Conservation (phyloP, 1,139 yeast genomes). For the Casaregolazyma lundiana region DNA sequence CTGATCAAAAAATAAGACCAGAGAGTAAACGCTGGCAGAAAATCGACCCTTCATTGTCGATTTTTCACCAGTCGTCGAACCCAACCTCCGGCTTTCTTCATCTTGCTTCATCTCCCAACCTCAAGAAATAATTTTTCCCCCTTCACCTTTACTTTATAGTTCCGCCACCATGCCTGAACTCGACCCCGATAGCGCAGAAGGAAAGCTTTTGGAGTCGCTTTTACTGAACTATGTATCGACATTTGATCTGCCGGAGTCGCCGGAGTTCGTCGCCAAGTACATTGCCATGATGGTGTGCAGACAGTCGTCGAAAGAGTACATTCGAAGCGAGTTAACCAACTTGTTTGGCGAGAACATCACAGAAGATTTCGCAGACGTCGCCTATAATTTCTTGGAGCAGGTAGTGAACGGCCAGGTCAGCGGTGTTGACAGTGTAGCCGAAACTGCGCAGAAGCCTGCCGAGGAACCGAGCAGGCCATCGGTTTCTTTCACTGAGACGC, state of each 20-base stretch:
- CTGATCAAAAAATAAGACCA: too few relatives aligned
- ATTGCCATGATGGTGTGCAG: constrained; percentile 69
- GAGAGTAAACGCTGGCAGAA: too few relatives aligned
- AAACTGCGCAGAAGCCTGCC: neutral
- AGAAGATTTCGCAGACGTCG: constrained; percentile 42
- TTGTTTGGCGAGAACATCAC: constrained; percentile 63
- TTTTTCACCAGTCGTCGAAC: neutral
- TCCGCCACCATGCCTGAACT: constrained; percentile 7
- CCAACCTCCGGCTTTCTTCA: too few relatives aligned
- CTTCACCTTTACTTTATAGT: neutral
- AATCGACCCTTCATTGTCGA: neutral
- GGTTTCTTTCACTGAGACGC: constrained; percentile 3
- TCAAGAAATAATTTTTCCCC: neutral
- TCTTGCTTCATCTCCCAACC: neutral
- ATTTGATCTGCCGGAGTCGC: constrained; percentile 48
- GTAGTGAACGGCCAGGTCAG: constrained; percentile 6
- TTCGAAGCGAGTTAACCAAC: constrained; percentile 58
- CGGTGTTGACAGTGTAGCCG: neutral
- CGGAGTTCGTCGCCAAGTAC: constrained; percentile 75
- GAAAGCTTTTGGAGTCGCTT: constrained; percentile 17
- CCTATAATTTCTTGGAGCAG: constrained; percentile 47
- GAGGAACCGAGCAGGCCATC: neutral
- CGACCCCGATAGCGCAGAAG: constrained; percentile 20
- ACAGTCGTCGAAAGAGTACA: constrained; percentile 60
- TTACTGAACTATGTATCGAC: constrained; percentile 17